Percentiles rank a stretch among this genome's conserved stretches.
Evolutionary conservation across 2,329 filamentous ascomycete genomes (phyloP).

Genomic region (Fusarium heterosporum): DNA sequence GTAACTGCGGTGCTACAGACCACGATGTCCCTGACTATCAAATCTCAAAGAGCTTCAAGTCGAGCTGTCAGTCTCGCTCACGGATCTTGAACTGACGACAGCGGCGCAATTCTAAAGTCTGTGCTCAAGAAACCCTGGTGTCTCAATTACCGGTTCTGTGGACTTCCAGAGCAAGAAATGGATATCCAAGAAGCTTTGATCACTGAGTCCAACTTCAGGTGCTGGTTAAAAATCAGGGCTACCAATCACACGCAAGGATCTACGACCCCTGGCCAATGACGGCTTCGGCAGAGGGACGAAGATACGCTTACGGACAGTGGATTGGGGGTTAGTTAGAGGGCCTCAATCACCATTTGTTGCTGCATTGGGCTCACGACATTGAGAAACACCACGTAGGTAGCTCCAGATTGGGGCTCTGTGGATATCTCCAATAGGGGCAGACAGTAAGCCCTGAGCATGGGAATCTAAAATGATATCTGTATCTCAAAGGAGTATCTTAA

Average conservation of each 20-base stretch:
- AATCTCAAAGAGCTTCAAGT: neutral
- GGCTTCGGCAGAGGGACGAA: constrained; percentile 7
- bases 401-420: neutral
- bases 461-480: neutral
- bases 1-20: neutral
- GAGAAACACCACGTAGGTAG: constrained; percentile 2
- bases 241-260: constrained; percentile 34
- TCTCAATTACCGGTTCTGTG: constrained; percentile 7
- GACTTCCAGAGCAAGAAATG: neutral
- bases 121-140: constrained; percentile 5
- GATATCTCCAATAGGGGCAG: constrained; percentile 2
- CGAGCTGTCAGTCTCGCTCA: constrained; percentile 12
- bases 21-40: constrained; percentile 4
- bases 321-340: constrained; percentile 19
- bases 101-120: constrained; percentile 15
- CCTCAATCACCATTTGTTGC: constrained; percentile 15
- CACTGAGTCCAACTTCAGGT: constrained; percentile 4
- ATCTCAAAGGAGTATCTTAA: neutral
- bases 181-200: constrained; percentile 16
- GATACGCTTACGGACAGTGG: constrained; percentile 11
- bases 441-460: constrained; percentile 6
- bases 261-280: constrained; percentile 38
- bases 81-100: constrained; percentile 22
- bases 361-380: constrained; percentile 7
- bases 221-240: constrained; percentile 41